A percentile compares a stretch with the other conserved stretches of the same genome.
These are phyloP conservation scores for Tricholoma terreum DNA, from an alignment of 768 basidiomycete genomes.

Conservation along the genomic window DNA sequence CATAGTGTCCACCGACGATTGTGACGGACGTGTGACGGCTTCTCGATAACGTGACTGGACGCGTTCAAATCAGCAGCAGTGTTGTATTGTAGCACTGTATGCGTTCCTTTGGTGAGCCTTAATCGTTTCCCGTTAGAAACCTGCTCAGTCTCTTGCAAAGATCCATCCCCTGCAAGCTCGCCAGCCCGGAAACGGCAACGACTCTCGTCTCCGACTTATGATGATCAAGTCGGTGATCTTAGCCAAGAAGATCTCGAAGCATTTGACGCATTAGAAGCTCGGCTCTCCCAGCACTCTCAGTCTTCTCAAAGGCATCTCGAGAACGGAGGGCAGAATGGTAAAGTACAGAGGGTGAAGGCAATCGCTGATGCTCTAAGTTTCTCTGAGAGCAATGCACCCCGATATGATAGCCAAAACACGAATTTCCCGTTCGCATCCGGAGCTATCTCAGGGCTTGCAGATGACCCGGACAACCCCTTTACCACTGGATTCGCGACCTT, in stretches of 20 bases:
- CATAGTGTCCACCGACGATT: not conserved
- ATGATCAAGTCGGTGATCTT: constrained; percentile 46
- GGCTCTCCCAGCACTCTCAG: constrained; percentile 36
- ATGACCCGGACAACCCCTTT: constrained; percentile 47
- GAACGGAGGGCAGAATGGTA: constrained; percentile 1
- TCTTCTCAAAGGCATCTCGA: constrained; percentile 5
- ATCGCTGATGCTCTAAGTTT: constrained; percentile 6
- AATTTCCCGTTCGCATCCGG: not conserved
- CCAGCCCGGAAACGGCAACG: constrained; percentile 58
- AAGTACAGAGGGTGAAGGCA: constrained; percentile 1
- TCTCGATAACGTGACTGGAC: constrained; percentile 21
- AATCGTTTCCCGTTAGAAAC: not conserved
- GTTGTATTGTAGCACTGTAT: too few relatives aligned
- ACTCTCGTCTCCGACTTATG: constrained; percentile 65
- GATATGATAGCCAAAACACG: not conserved
- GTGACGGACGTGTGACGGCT: not conserved
- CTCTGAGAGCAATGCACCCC: not conserved
- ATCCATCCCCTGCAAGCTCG: constrained; percentile 34
- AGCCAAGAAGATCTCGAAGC: constrained; percentile 56
- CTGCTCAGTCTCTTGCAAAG: constrained; percentile 5
- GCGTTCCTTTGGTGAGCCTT: constrained; percentile 1
- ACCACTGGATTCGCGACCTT: constrained; percentile 8
- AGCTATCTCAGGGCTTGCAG: constrained; percentile 13
- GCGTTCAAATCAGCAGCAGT: constrained; percentile 19
- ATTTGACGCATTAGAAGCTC: constrained; percentile 49